Conservation (phyloP, 2,329 filamentous ascomycete genomes). For the Pezicula radicicola region DNA sequence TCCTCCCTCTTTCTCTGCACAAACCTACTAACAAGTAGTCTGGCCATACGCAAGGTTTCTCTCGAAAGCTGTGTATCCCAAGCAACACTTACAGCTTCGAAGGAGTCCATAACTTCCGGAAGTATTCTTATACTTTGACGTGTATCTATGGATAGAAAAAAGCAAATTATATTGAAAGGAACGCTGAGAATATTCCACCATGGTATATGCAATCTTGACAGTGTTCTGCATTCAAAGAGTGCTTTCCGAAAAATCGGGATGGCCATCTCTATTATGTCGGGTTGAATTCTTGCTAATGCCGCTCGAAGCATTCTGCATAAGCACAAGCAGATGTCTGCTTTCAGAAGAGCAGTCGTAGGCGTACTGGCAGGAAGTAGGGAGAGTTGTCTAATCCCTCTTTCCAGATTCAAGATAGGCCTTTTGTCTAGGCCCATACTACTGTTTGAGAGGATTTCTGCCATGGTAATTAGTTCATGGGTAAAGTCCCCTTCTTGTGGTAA, state of each 20-base stretch:
- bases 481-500: not conserved
- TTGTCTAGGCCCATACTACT: not conserved
- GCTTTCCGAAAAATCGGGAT: not conserved
- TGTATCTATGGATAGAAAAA: not conserved
- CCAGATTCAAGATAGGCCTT: not conserved
- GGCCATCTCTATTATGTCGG: not conserved
- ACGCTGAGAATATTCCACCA: not conserved
- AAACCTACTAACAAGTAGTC: not conserved
- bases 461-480: not conserved
- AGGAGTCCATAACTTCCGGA: not conserved
- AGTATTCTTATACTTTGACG: not conserved
- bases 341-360: not conserved
- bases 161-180: conserved; percentile 1
- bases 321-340: not conserved
- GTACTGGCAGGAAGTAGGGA: not conserved
- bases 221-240: not conserved
- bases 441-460: not conserved
- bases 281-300: not conserved
- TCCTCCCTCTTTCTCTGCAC: not conserved
- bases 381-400: not conserved
- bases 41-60: not conserved
- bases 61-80: not conserved
- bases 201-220: not conserved
- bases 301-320: not conserved
- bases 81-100: not conserved